phyloP scores from a whole-genome alignment of 2,329 filamentous ascomycete species.

The Aspergillus sp. region DNA sequence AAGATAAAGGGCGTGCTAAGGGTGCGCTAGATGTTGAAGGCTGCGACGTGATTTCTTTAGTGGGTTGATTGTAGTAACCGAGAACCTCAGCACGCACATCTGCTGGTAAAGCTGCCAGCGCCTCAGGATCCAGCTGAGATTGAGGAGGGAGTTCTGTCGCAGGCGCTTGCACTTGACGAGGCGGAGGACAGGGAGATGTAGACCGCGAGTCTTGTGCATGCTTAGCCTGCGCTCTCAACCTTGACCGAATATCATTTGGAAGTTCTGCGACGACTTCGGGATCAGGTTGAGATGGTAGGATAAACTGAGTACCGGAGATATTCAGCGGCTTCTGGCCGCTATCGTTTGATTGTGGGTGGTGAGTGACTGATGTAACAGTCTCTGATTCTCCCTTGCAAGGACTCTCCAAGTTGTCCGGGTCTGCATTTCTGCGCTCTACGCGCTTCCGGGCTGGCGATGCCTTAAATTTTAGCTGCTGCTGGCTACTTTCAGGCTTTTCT shows the following conservation, averaged over 20 bases:
- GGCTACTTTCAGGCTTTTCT: conserved; percentile 62
- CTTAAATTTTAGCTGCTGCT: conserved; percentile 70
- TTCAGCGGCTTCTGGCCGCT: conserved; percentile 61
- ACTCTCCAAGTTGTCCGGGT: conserved; percentile 46
- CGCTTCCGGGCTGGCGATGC: conserved; percentile 25
- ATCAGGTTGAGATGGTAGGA: conserved; percentile 76
- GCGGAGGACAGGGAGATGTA: conserved; percentile 29
- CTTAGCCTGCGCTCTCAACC: conserved; percentile 57
- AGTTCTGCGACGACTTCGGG: conserved; percentile 74
- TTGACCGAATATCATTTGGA: conserved; percentile 72
- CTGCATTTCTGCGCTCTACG: conserved; percentile 17
- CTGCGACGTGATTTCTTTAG: conserved; percentile 16
- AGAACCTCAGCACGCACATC: conserved; percentile 81
- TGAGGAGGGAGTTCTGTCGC: conserved; percentile 49
- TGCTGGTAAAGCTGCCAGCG: conserved; percentile 73
- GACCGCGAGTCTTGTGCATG: conserved; percentile 13
- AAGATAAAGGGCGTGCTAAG: conserved; percentile 42
- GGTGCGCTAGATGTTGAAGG: conserved; percentile 42
- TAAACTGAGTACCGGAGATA: conserved; percentile 80
- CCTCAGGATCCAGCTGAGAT: conserved; percentile 77
- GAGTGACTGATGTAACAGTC: conserved; percentile 13
- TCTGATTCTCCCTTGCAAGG: conserved; percentile 32
- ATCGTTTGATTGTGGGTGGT: conserved; percentile 26
- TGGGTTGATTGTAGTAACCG: conserved; percentile 54
- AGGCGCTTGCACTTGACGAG: conserved; percentile 7